Percentiles rank a stretch among this genome's conserved stretches.
phyloP scores from a whole-genome alignment of 1,139 yeast species.

The Yarrowia galli region DNA sequence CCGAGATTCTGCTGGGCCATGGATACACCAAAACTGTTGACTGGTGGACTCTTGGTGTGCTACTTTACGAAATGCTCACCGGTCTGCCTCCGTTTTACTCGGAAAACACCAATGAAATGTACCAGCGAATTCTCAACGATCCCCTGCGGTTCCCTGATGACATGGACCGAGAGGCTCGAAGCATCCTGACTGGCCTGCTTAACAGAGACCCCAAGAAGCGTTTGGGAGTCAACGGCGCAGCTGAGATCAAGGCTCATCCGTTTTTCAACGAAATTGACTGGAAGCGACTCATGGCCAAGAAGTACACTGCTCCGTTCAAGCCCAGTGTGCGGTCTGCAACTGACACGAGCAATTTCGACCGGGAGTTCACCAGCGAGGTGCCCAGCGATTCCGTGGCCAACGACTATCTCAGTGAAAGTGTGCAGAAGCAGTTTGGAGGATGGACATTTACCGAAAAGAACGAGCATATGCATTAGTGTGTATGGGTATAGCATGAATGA shows the following conservation, averaged over 20 bases:
- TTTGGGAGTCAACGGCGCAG: slow-evolving; percentile 80
- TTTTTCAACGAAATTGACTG: slow-evolving; percentile 93
- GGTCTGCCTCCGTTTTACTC: slow-evolving; percentile 97
- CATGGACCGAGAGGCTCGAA: slow-evolving; percentile 88
- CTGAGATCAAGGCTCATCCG: slow-evolving; percentile 81
- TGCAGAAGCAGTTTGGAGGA: slow-evolving; percentile 96
- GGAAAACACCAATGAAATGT: slow-evolving; percentile 93
- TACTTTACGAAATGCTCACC: slow-evolving; percentile 93
- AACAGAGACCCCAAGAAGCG: slow-evolving; percentile 86
- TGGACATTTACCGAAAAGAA: slow-evolving; percentile 84
- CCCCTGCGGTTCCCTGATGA: slow-evolving; percentile 88
- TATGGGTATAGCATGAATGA: slow-evolving; percentile 26
- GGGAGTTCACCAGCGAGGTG: slow-evolving; percentile 89
- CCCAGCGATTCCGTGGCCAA: slow-evolving; percentile 97
- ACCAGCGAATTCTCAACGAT: slow-evolving; percentile 87
- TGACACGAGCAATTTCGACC: slow-evolving; percentile 92
- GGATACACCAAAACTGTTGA: slow-evolving; percentile 96
- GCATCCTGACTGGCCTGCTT: slow-evolving; percentile 74
- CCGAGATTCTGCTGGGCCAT: slow-evolving; percentile 87
- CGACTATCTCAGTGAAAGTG: slow-evolving; percentile 77
- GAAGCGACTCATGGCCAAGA: slow-evolving; percentile 81
- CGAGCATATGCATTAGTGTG: slow-evolving; percentile 36
- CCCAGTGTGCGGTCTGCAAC: slow-evolving; percentile 87
- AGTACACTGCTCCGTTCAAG: slow-evolving; percentile 93
- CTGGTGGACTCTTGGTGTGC: slow-evolving; percentile 98